Evolutionary conservation across 805 yeast genomes (phyloP).

Genomic region (Saccharomycopsis javanensis): DNA sequence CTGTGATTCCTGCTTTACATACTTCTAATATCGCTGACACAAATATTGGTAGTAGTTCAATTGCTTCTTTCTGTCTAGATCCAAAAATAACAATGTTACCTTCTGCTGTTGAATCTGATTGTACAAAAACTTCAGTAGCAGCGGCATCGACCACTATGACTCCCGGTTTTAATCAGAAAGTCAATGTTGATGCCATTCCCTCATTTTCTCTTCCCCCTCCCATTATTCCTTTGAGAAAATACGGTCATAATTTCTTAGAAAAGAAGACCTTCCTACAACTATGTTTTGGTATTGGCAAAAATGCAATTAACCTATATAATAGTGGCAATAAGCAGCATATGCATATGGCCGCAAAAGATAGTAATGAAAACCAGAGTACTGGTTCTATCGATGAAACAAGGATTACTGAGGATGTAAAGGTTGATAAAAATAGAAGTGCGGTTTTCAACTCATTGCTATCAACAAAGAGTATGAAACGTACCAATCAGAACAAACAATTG

Average conservation of each 20-base stretch:
- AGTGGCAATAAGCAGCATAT: background rate
- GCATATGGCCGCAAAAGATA: background rate
- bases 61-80: background rate
- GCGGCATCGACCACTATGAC: slow-evolving; percentile 15
- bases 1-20: background rate
- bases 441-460: background rate
- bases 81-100: background rate
- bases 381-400: background rate
- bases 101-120: background rate
- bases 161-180: slow-evolving; percentile 21
- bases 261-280: slow-evolving; percentile 79
- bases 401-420: background rate
- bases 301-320: slow-evolving; percentile 31
- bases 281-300: slow-evolving; percentile 34
- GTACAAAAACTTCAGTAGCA: slow-evolving; percentile 19
- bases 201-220: slow-evolving; percentile 93
- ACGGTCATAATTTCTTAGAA: slow-evolving; percentile 93
- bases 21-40: background rate
- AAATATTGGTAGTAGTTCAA: too few species aligned
- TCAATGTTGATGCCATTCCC: slow-evolving; percentile 66
- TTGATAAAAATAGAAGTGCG: background rate
- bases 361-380: background rate
- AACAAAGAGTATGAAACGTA: background rate
- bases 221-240: slow-evolving; percentile 81
- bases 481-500: background rate